These are phyloP conservation scores for Pseudocercospora crystallina DNA, from an alignment of 2,329 filamentous ascomycete genomes.

Conservation along the genomic window DNA sequence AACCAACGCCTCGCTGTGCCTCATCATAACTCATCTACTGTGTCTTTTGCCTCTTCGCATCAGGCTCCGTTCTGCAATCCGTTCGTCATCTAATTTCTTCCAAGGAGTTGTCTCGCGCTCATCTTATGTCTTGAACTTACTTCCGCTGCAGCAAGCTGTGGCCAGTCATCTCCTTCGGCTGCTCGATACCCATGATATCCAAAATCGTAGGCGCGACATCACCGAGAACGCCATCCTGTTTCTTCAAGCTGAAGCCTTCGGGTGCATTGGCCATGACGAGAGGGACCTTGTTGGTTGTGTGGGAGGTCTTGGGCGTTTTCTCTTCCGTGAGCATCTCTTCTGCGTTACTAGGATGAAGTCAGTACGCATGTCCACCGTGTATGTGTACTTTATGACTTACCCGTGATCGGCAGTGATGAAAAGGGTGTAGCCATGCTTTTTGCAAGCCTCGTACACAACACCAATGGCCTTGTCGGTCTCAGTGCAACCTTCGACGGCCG, in stretches of 20 bases:
- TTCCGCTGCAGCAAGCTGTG: constrained; percentile 75
- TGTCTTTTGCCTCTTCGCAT: too few relatives aligned
- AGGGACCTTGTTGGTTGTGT: constrained; percentile 97
- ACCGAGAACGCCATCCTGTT: constrained; percentile 84
- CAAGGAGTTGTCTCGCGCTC: too few relatives aligned
- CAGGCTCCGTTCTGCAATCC: too few relatives aligned
- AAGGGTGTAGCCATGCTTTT: constrained; percentile 86
- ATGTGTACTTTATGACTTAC: background rate
- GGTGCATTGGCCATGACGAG: constrained; percentile 98
- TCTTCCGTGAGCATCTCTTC: constrained; percentile 98
- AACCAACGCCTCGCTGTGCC: too few relatives aligned
- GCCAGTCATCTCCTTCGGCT: constrained; percentile 92
- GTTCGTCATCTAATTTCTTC: too few relatives aligned
- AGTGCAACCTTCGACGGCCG: constrained; percentile 78
- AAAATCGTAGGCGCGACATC: constrained; percentile 96
- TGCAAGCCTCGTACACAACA: constrained; percentile 88
- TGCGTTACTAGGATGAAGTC: constrained; percentile 63
- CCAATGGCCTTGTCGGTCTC: constrained; percentile 94
- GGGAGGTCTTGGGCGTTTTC: constrained; percentile 94
- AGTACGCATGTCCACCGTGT: background rate
- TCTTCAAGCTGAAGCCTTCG: constrained; percentile 80
- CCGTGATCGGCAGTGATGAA: constrained; percentile 95
- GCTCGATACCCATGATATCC: constrained; percentile 82
- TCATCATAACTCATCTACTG: too few relatives aligned
- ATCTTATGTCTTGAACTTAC: background rate